These are phyloP conservation scores for Colletotrichum sublineola DNA, from an alignment of 2,329 filamentous ascomycete species.

Conservation along the genomic window DNA sequence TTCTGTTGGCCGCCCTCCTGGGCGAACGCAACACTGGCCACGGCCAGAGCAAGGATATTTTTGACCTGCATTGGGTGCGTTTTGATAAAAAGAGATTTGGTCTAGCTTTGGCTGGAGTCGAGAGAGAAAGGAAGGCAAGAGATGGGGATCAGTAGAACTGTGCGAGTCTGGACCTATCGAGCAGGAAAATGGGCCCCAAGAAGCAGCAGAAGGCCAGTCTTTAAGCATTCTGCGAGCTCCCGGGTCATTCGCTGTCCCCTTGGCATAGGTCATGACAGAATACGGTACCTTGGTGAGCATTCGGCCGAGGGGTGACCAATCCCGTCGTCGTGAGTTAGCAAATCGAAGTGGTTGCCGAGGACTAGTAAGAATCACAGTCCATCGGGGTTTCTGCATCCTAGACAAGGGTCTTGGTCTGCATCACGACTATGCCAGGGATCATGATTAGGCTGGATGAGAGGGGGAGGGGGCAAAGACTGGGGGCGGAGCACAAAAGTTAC, in stretches of 20 bases:
- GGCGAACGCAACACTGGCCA: slow-evolving; percentile 44
- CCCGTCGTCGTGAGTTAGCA: slow-evolving; percentile 18
- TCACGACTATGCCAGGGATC: slow-evolving; percentile 36
- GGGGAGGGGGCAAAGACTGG: not conserved
- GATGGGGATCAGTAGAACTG: not conserved
- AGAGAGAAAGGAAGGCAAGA: not conserved
- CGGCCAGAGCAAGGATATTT: slow-evolving; percentile 36
- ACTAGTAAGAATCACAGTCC: slow-evolving; percentile 7
- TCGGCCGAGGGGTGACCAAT: slow-evolving; percentile 8
- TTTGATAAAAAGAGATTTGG: not conserved
- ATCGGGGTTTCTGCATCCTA: slow-evolving; percentile 6
- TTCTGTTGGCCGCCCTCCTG: slow-evolving; percentile 37
- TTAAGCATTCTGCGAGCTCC: slow-evolving; percentile 24
- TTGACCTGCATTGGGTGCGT: slow-evolving; percentile 37
- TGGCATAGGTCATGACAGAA: slow-evolving; percentile 16
- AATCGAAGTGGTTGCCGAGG: slow-evolving; percentile 34
- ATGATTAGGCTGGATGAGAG: not conserved
- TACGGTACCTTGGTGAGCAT: not conserved
- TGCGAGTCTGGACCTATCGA: not conserved
- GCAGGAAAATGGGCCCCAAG: not conserved
- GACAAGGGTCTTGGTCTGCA: slow-evolving; percentile 40
- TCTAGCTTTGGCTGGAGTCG: not conserved
- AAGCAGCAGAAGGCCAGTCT: slow-evolving; percentile 6
- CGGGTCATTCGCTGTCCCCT: not conserved
- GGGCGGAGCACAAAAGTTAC: slow-evolving; percentile 20